Evolutionary conservation across 2,329 filamentous ascomycete genomes (phyloP), one percentile per base, ranked within the genome.

Genomic region (Sporothrix variecibatus): DNA sequence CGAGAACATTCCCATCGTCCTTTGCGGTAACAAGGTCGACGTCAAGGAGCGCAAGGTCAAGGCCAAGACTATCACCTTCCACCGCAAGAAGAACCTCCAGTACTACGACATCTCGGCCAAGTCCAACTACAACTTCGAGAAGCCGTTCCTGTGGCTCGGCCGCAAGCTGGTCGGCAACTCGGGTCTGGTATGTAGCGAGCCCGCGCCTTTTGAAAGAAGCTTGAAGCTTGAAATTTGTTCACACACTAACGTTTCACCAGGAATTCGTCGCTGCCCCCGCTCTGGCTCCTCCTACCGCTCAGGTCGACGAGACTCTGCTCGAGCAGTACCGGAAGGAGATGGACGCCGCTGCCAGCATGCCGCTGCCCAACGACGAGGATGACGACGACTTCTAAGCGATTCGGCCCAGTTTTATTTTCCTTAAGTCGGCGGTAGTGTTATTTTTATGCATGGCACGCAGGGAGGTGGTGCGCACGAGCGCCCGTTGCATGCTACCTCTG

Each of bases 21-120:
- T 99, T 78, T 94, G 92, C 85, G 95, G 95, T 82, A 99, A 99
- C 93, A 99, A 99, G 91, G 95, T 99, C 85, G 95, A 99, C 82
- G 96, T 99, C 78, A 99, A 99, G 93, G 96, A 99, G 91, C 94
- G 96, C 86, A 99, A 99, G 89, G 96, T 99, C 84, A 99, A 99
- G 92, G 96, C 96, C 83, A 99, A 99, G 94, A 97, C 95, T 84
- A 99, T 99, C 87, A 99, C 96, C 79, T 99, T 99, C 93, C 96
- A 99, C 91, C 94, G 96, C 87, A 99, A 99, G 94, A 99, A 99
- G 92, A 99, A 98, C 87, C 92, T 99, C 72, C 96, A 99, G 87
- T 99, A 98, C 91, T 99, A 99, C 90, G 96, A 98, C 81, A 98
- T 98, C 84, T 98, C 94, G 58, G 96, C 96, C 86, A 99, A 98